Evolutionary conservation across 2,329 filamentous ascomycete genomes (phyloP), one percentile per base, ranked within the genome.

Genomic region (Calonectria pseudoturangicola): DNA sequence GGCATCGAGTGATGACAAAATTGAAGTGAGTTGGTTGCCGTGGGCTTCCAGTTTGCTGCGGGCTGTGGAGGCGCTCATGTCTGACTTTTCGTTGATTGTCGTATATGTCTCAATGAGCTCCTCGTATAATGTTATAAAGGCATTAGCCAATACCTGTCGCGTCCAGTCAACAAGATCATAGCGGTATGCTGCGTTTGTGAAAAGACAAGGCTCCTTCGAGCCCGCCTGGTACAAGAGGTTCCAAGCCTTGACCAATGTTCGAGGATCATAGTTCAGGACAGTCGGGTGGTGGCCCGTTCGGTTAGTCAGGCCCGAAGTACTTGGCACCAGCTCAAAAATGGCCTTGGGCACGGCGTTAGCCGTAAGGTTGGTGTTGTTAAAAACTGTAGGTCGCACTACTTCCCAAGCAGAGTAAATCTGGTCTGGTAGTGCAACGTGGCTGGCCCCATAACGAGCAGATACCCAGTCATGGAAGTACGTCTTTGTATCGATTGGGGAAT

Each of bases 331-430:
- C 39, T 60, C 54, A 12, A 60, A 60, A 41, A 60, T 60, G 4
- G 33, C 54, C 54, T 60, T 60, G 27, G 54, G 54, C 7, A 60
- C 54, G 4, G 36, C 54, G 21, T 60, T 60, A 3, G 54, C 54
- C 3, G 54, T 60, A 4, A 60, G 54, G 9, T 60, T 60, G 33
- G 54, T 60, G 30, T 60, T 60, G 15, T 60, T 60, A 18, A 60
- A 60, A 1, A 60, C 54, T 1, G 54, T 41, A 12, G 54, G 33
- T 28, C 54, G n/a, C 4, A 60, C 4, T 6, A 41, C 6, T 41
- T 60, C 54, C 54, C 54, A 60, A 13, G 54, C 33, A 60, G 54
- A 60, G 33, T 60, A 60, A 27, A 60, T 15, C n/a, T 41, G n/a
- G 13, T 27, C 13, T 21, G 54, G 33, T 2, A 60, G 54, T 9